A percentile compares a stretch with the other conserved stretches of the same genome.
Evolutionary conservation across 1,284 basidiomycete genomes (phyloP).

Genomic region (Inonotus obliquus): DNA sequence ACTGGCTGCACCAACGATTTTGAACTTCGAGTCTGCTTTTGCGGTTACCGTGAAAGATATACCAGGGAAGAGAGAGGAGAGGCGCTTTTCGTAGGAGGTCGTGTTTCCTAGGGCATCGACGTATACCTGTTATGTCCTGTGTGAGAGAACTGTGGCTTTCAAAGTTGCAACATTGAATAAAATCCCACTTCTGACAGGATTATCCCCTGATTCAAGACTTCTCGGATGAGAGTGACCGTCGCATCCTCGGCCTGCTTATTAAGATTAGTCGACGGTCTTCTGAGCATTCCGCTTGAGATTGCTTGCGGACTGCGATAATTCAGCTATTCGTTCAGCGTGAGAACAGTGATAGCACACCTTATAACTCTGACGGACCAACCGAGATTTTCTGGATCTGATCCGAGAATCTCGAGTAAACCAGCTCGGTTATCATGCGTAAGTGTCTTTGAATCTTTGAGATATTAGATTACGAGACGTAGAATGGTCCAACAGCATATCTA

Average conservation of each 20-base stretch:
- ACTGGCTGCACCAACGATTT: slow-evolving; percentile 95
- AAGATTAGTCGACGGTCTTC: slow-evolving; percentile 79
- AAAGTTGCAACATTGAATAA: neutral
- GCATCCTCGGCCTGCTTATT: slow-evolving; percentile 93
- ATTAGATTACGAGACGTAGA: neutral
- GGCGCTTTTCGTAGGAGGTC: slow-evolving; percentile 76
- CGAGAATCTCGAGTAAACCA: slow-evolving; percentile 54
- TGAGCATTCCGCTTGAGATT: slow-evolving; percentile 90
- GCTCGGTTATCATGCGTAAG: slow-evolving; percentile 74
- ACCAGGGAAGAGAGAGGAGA: slow-evolving; percentile 75
- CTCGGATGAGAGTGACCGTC: slow-evolving; percentile 83
- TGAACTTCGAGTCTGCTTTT: slow-evolving; percentile 94
- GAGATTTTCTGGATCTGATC: slow-evolving; percentile 61
- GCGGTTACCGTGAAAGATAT: slow-evolving; percentile 86
- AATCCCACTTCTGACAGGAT: slow-evolving; percentile 71
- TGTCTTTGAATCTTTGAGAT: slow-evolving; percentile 79
- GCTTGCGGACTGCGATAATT: slow-evolving; percentile 68
- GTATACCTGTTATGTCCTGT: slow-evolving; percentile 60
- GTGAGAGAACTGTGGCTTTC: neutral
- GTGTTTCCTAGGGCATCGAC: slow-evolving; percentile 94
- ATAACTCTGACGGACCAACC: slow-evolving; percentile 85
- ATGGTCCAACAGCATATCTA: neutral
- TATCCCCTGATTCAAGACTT: slow-evolving; percentile 78
- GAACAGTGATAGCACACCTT: slow-evolving; percentile 37
- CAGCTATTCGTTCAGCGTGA: slow-evolving; percentile 6